phyloP scores from a whole-genome alignment of 805 yeast species.

The Candida sphagnicola region DNA sequence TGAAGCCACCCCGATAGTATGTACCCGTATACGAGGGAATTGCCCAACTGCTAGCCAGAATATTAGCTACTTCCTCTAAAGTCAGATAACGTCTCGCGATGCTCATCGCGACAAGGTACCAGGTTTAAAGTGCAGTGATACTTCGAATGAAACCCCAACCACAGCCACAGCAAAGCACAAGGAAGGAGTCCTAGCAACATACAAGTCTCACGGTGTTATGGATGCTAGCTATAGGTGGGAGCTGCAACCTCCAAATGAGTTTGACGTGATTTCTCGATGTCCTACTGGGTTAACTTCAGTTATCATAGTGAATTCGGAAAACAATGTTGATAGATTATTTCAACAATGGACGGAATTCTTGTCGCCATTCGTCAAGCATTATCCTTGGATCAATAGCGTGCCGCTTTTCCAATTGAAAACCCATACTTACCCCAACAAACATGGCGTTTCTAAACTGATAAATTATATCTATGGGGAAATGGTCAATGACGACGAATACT shows the following conservation, averaged over 20 bases:
- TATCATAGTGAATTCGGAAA: conserved; percentile 5
- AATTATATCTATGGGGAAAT: conserved; percentile 36
- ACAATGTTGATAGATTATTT: conserved; percentile 2
- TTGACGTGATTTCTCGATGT: conserved; percentile 7
- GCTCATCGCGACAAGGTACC: too few species aligned
- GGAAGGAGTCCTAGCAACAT: too few species aligned
- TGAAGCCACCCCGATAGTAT: too few species aligned
- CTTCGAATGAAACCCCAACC: too few species aligned
- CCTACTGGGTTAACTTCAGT: conserved; percentile 7
- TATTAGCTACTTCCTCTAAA: too few species aligned
- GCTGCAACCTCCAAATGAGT: conserved; percentile 5
- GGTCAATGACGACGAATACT: conserved; percentile 39
- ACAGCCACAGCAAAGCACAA: too few species aligned
- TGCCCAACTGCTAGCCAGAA: too few species aligned
- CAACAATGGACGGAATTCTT: conserved; percentile 8
- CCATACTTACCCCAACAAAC: conserved; percentile 1
- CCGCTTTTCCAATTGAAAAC: conserved; percentile 6
- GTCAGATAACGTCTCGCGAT: too few species aligned
- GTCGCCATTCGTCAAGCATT: conserved; percentile 16
- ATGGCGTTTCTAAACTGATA: conserved; percentile 6
- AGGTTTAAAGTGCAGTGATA: too few species aligned
- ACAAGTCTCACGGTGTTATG: too few species aligned
- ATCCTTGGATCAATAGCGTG: conserved; percentile 16
- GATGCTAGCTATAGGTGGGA: conserved; percentile 12
- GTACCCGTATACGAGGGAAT: too few species aligned